Base-by-base conservation (phyloP, 1,139 yeast species). In the Taiozyma sp. region DNA sequence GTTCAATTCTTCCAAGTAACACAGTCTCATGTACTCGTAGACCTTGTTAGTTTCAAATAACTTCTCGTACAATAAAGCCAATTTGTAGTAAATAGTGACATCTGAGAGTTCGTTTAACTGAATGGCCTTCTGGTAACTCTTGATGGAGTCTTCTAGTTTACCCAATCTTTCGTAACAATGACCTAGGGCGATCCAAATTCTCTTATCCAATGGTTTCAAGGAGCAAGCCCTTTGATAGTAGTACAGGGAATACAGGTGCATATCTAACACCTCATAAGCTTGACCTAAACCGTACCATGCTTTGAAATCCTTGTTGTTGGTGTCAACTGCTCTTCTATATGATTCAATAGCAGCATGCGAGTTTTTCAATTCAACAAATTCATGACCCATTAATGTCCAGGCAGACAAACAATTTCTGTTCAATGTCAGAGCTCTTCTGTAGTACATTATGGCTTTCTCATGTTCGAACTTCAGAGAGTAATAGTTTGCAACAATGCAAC, bases 201-300 rank as follows among this genome's bases (percentile, higher is more conserved):
- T 74, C 59, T 87, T 86, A 66, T 95, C 99, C 52, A 83, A 70
- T 1, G 98, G 98, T 61, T 87, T 92, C 56, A 95, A 74, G 24
- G 89, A 81, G 42, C 97, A 87, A 0, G 98, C 97, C 47, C 89
- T 76, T 69, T 93, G 97, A 65, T 90, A 95, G 66, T 95, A 93
- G 67, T 91, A 92, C 42, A 92, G 73, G 0, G 98, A 93, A 64
- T 92, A 95, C 59, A 90, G 75, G 66, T 89, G 96, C 97, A 92
- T 92, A 61, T 93, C 98, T 53, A 93, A 73, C 19, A 95, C 96
- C 67, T 95, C 99, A 65, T 95, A 95, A 1, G 99, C 98, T 68
- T 93, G 99, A 0, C 99, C 99, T 50, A 95, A 74, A 1, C 99
- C 99, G 68, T 93, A 93, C 99, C 99, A 95, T 0, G 99, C 99